Conservation (phyloP, 2,329 filamentous ascomycete genomes). For the Cladosporium colombiae region DNA sequence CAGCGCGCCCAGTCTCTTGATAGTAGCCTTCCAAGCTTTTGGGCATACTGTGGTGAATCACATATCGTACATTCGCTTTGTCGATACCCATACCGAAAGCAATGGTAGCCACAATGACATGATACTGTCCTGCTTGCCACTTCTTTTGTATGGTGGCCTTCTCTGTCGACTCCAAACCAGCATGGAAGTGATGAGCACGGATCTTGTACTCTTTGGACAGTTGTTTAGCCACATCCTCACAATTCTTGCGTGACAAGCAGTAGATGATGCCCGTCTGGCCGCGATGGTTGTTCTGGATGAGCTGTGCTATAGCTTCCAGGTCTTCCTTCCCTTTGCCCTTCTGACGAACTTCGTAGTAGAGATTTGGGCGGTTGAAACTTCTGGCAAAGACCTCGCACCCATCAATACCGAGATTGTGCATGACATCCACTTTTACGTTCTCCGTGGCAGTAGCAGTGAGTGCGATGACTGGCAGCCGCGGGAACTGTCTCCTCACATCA, state of each 20-base stretch:
- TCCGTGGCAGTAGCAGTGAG: constrained; percentile 92
- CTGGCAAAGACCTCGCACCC: constrained; percentile 79
- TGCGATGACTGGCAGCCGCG: constrained; percentile 85
- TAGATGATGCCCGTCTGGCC: constrained; percentile 88
- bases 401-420: constrained; percentile 83
- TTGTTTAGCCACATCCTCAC: constrained; percentile 75
- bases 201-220: constrained; percentile 65
- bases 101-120: constrained; percentile 96
- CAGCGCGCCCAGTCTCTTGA: constrained; percentile 93
- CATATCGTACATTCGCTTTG: constrained; percentile 93
- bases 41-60: constrained; percentile 88
- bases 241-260: constrained; percentile 79
- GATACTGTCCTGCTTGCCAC: constrained; percentile 78
- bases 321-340: constrained; percentile 65
- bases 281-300: constrained; percentile 71
- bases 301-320: constrained; percentile 57
- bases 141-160: constrained; percentile 71
- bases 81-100: constrained; percentile 99
- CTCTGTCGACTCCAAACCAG: constrained; percentile 67
- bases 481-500: constrained; percentile 69
- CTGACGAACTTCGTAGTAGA: constrained; percentile 79
- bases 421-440: constrained; percentile 88
- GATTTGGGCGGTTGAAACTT: constrained; percentile 95
- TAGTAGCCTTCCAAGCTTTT: constrained; percentile 98
- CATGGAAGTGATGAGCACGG: constrained; percentile 82